A percentile compares a stretch with the other conserved stretches of the same genome.
Conservation (phyloP, 176 grass and related monocot species). For the Carex cristatella region DNA sequence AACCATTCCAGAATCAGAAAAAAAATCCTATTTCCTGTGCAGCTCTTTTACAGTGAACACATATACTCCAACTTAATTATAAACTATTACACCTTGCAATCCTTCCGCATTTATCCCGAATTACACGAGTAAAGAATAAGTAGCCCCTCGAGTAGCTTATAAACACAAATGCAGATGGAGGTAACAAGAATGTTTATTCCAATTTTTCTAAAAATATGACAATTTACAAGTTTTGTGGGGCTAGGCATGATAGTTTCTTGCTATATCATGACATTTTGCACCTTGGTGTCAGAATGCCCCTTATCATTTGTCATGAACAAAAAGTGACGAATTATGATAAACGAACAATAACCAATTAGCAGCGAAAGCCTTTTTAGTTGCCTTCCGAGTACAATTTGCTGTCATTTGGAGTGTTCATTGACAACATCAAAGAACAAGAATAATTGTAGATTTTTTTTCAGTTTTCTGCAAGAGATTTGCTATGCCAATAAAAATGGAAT, state of each 20-base stretch:
- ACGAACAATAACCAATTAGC: neutral
- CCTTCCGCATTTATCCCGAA: neutral
- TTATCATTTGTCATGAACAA: neutral
- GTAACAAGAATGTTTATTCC: neutral
- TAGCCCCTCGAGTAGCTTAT: neutral
- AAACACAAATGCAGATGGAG: neutral
- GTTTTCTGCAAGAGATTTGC: neutral
- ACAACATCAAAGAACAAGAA: neutral
- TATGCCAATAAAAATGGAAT: neutral
- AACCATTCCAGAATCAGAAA: slow-evolving; percentile 35
- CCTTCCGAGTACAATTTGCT: neutral
- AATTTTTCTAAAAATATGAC: neutral
- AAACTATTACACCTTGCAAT: neutral
- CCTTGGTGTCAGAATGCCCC: neutral
- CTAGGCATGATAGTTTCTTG: neutral
- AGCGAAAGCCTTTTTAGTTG: neutral
- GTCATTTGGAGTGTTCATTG: neutral
- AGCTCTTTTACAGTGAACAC: neutral
- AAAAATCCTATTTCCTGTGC: slow-evolving; percentile 17
- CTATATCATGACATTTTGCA: neutral
- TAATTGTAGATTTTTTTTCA: neutral
- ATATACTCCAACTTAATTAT: neutral
- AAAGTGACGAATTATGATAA: neutral
- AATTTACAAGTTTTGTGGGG: neutral
- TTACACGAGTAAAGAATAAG: neutral